Evolutionary conservation across 768 basidiomycete genomes (phyloP).

Genomic region (Leccinum olivaceopallidum): DNA sequence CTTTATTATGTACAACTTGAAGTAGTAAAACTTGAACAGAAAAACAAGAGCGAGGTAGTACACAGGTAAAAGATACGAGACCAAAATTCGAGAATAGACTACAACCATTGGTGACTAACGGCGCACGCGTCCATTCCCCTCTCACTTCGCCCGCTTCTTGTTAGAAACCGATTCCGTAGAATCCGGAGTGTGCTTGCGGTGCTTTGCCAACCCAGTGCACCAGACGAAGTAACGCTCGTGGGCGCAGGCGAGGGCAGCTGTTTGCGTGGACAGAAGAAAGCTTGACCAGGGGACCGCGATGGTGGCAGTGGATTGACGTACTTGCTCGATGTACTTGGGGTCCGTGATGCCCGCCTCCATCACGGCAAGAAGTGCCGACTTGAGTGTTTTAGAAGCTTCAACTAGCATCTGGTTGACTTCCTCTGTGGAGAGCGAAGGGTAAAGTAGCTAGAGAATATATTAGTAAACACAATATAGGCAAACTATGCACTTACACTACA

Average conservation of each 20-base stretch:
- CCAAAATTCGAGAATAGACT: no score
- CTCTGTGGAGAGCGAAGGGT: background rate
- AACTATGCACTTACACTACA: background rate
- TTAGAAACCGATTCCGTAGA: background rate
- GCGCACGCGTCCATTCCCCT: background rate
- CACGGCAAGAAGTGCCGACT: background rate
- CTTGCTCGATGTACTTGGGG: background rate
- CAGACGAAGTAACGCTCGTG: background rate
- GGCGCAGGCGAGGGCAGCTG: background rate
- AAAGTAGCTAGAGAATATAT: background rate
- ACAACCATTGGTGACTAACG: no score
- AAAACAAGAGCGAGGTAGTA: no score
- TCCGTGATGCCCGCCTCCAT: background rate
- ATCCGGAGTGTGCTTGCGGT: background rate
- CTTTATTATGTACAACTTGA: no score
- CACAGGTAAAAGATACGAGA: no score
- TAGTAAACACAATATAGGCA: background rate
- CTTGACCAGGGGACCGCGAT: background rate
- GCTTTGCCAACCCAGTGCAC: background rate
- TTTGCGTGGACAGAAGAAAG: background rate
- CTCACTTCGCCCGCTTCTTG: background rate
- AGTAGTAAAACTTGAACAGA: no score
- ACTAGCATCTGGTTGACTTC: background rate
- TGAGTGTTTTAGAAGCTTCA: background rate
- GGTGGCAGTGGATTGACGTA: background rate